Conservation (phyloP, 1,139 yeast species). For the Suhomyces guaymorum region DNA sequence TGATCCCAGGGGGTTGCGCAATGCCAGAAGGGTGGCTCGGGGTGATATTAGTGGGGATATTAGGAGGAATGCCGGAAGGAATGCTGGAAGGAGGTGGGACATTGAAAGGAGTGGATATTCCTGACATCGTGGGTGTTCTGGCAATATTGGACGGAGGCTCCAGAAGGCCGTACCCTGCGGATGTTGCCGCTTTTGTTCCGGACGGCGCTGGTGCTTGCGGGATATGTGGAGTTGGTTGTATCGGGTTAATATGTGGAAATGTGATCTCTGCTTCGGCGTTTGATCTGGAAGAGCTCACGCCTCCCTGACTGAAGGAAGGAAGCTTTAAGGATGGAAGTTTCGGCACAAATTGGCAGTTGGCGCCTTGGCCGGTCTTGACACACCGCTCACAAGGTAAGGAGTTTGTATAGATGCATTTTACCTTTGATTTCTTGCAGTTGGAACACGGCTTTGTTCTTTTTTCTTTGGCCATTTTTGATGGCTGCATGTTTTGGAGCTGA, state of each 20-base stretch:
- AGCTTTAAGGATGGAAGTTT: conserved; percentile 50
- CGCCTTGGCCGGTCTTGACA: conserved; percentile 45
- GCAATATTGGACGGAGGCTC: conserved; percentile 3
- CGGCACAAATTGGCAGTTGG: conserved; percentile 56
- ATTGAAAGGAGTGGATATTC: conserved; percentile 15
- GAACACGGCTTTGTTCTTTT: conserved; percentile 62
- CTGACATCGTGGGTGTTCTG: conserved; percentile 8
- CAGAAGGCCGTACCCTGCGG: neutral
- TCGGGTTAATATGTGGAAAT: conserved; percentile 21
- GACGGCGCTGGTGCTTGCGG: conserved; percentile 1
- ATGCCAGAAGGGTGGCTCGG: neutral
- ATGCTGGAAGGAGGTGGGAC: conserved; percentile 3
- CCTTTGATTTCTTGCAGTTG: conserved; percentile 63
- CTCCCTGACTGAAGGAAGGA: conserved; percentile 30
- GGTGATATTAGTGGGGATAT: neutral
- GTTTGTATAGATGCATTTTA: conserved; percentile 54
- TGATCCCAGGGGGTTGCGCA: too few relatives aligned
- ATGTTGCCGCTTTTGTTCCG: too few relatives aligned
- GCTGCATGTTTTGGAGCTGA: too few relatives aligned
- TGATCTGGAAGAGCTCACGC: conserved; percentile 1
- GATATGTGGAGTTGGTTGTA: conserved; percentile 6
- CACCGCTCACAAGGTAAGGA: conserved; percentile 63
- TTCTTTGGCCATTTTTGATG: conserved; percentile 43
- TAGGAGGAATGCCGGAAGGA: conserved; percentile 1
- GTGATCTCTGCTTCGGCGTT: conserved; percentile 6